These are phyloP conservation scores for Osmanthus fragrans DNA, from an alignment of 257 asterid genomes.

Conservation along the genomic window DNA sequence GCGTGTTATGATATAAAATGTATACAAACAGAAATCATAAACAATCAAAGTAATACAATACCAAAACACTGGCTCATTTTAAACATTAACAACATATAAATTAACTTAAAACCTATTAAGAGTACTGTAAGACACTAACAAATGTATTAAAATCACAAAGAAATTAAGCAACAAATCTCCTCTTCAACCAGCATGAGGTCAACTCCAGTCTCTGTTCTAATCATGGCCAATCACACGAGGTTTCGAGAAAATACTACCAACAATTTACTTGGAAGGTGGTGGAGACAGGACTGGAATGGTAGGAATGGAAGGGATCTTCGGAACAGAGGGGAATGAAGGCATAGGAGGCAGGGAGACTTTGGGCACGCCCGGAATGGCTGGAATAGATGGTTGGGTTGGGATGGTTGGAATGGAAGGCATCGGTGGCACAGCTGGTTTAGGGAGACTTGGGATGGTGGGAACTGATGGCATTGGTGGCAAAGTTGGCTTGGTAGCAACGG, in stretches of 20 bases:
- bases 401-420: conserved; percentile 24
- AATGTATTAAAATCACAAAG: too few species aligned
- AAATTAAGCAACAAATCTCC: too few species aligned
- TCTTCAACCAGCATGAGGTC: too few species aligned
- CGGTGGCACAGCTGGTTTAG: conserved; percentile 25
- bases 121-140: too few species aligned
- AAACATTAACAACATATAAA: not conserved
- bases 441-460: not conserved
- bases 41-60: not conserved
- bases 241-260: not conserved
- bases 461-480: conserved; percentile 4
- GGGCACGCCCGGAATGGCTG: conserved; percentile 10
- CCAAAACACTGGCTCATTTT: not conserved
- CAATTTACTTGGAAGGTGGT: not conserved
- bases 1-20: not conserved
- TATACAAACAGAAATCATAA: not conserved
- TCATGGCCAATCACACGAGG: not conserved
- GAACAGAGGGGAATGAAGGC: not conserved
- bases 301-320: not conserved
- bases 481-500: not conserved
- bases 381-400: conserved; percentile 12
- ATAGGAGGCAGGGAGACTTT: not conserved
- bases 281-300: not conserved
- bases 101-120: too few species aligned
- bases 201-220: not conserved